A percentile compares a stretch with the other conserved stretches of the same genome.
Evolutionary conservation across 2,329 filamentous ascomycete species (phyloP).

Genomic region (Cladosporium sp.): DNA sequence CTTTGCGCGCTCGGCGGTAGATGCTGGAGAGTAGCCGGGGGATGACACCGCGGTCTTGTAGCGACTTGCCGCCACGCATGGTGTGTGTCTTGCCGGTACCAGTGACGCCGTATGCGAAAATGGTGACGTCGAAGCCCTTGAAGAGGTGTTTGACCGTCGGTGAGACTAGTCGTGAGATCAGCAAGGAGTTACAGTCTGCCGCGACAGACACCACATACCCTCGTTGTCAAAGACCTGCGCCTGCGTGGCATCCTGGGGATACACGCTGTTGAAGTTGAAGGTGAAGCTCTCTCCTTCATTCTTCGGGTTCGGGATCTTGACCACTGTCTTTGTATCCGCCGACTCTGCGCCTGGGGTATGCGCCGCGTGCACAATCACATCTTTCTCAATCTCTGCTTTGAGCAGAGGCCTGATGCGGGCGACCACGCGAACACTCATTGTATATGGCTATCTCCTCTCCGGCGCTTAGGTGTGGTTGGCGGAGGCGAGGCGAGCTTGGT

Average conservation of each 20-base stretch:
- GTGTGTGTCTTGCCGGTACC: conserved; percentile 99
- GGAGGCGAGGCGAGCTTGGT: not conserved
- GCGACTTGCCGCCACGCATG: conserved; percentile 67
- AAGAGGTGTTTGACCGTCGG: conserved; percentile 90
- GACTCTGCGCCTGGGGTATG: conserved; percentile 47
- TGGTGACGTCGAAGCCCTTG: conserved; percentile 96
- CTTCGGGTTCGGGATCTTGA: conserved; percentile 91
- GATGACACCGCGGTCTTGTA: conserved; percentile 92
- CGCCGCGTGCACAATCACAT: conserved; percentile 73
- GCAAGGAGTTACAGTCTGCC: not conserved
- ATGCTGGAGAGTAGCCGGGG: conserved; percentile 98
- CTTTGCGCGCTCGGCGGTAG: conserved; percentile 68
- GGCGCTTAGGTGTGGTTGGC: not conserved
- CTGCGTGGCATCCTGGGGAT: conserved; percentile 74
- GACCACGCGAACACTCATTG: conserved; percentile 71
- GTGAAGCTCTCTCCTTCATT: conserved; percentile 87
- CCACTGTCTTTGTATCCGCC: conserved; percentile 49
- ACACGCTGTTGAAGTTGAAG: conserved; percentile 92
- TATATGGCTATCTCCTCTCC: conserved; percentile 2
- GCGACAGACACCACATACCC: conserved; percentile 52
- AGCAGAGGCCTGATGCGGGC: conserved; percentile 86
- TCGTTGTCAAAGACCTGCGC: conserved; percentile 85
- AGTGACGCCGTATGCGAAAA: conserved; percentile 96
- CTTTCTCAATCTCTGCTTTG: conserved; percentile 77
- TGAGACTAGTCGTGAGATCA: conserved; percentile 57